A percentile compares a stretch with the other conserved stretches of the same genome.
phyloP scores from a whole-genome alignment of 139 green algal species.

The Ostreobium quekettii region DNA sequence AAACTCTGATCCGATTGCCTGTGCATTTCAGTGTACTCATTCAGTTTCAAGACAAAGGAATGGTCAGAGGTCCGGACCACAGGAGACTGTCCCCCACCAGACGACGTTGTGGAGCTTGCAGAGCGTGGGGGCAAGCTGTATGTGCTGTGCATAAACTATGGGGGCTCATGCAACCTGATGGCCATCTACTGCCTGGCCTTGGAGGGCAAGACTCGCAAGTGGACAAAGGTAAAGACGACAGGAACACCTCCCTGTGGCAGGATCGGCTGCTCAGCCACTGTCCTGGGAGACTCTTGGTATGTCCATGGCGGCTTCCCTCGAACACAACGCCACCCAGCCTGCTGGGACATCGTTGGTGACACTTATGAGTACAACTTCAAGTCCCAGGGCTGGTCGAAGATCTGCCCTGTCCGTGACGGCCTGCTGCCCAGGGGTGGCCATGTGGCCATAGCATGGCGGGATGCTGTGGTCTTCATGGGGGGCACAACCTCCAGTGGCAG shows the following conservation, averaged over 20 bases:
- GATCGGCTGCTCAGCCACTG: slow-evolving; percentile 15
- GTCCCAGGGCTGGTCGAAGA: slow-evolving; percentile 1
- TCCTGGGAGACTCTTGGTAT: slow-evolving; percentile 3
- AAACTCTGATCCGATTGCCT: no score
- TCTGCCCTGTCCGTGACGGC: neutral
- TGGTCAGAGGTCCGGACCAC: slow-evolving; percentile 1
- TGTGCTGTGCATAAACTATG: slow-evolving; percentile 6
- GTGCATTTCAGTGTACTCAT: slow-evolving; percentile 4
- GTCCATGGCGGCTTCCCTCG: slow-evolving; percentile 11
- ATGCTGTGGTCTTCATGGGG: slow-evolving; percentile 11
- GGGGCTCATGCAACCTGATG: slow-evolving; percentile 8
- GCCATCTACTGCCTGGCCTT: slow-evolving; percentile 12
- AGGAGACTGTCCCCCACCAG: neutral
- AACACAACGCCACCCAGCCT: neutral
- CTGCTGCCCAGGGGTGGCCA: slow-evolving; percentile 12
- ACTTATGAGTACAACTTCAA: slow-evolving; percentile 15
- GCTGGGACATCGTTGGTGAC: slow-evolving; percentile 17
- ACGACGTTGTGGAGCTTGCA: slow-evolving; percentile 14
- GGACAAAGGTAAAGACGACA: neutral
- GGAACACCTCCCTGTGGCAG: slow-evolving; percentile 3
- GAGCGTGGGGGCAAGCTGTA: neutral
- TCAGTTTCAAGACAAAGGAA: slow-evolving; percentile 11
- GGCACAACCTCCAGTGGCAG: slow-evolving; percentile 7
- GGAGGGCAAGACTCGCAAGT: neutral
- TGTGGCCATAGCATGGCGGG: slow-evolving; percentile 9